Conservation (phyloP, 129 eudicot genomes). For the Sambucus nigra region DNA sequence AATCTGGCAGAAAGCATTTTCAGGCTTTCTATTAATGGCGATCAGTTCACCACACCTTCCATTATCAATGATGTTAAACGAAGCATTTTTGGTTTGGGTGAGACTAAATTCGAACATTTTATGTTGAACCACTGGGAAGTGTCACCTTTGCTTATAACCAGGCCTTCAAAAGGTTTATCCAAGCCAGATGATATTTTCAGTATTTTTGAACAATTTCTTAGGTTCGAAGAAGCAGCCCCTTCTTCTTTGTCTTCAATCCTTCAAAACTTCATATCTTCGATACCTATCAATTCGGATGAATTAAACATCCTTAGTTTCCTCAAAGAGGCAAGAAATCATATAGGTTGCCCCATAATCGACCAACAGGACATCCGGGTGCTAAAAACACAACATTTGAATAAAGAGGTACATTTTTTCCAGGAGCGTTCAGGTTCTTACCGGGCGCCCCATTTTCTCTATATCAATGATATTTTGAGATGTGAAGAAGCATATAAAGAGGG, state of each 20-base stretch:
- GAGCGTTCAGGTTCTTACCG: conserved; percentile 12
- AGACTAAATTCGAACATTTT: conserved; percentile 34
- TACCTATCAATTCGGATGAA: conserved; percentile 66
- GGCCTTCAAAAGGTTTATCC: conserved; percentile 9
- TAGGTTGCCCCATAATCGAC: conserved; percentile 58
- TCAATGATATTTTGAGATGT: conserved; percentile 38
- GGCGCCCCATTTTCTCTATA: conserved; percentile 20
- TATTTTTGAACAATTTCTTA: conserved; percentile 27
- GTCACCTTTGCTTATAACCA: conserved; percentile 52
- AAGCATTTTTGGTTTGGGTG: conserved; percentile 35
- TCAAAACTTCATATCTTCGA: conserved; percentile 42
- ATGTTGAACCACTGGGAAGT: conserved; percentile 62
- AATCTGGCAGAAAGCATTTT: conserved; percentile 62
- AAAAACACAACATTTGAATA: conserved; percentile 30
- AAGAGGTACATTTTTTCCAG: conserved; percentile 53
- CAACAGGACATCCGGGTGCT: conserved; percentile 76
- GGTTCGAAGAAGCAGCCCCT: conserved; percentile 24
- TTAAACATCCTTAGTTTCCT: conserved; percentile 43
- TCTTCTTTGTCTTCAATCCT: conserved; percentile 43
- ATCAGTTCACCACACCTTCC: conserved; percentile 7
- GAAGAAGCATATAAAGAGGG: conserved; percentile 65
- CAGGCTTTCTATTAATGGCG: conserved; percentile 47
- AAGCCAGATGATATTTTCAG: conserved; percentile 25
- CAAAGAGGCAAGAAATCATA: conserved; percentile 33
- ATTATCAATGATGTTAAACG: conserved; percentile 23